Evolutionary conservation across 2,329 filamentous ascomycete genomes (phyloP).

Genomic region (Ophiocordyceps camponoti-leonardi): DNA sequence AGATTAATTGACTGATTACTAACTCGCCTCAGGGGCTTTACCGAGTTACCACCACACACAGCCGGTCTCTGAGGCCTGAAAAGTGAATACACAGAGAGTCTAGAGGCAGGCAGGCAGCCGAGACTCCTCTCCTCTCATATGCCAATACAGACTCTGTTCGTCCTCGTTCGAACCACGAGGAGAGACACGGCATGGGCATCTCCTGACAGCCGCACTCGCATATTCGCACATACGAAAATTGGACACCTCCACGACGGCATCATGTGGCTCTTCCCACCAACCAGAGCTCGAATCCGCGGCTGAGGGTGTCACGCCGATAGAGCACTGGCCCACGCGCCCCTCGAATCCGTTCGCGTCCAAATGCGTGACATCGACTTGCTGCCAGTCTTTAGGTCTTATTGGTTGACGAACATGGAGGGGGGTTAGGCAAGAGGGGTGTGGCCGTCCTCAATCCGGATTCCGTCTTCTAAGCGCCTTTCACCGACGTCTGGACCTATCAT

Average conservation of each 20-base stretch:
- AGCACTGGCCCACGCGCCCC: neutral
- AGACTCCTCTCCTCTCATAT: too few species aligned
- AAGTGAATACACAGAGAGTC: too few species aligned
- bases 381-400: slow-evolving; percentile 14
- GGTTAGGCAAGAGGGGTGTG: slow-evolving; percentile 14
- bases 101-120: too few species aligned
- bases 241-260: slow-evolving; percentile 3
- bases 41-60: too few species aligned
- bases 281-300: neutral
- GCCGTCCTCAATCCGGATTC: slow-evolving; percentile 18
- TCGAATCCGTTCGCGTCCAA: slow-evolving; percentile 10
- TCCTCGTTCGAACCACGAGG: too few species aligned
- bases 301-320: neutral
- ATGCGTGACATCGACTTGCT: slow-evolving; percentile 27
- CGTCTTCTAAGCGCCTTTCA: slow-evolving; percentile 15
- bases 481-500: slow-evolving; percentile 15
- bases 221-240: neutral
- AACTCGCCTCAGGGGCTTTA: too few species aligned
- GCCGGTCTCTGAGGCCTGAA: too few species aligned
- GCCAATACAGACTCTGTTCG: too few species aligned
- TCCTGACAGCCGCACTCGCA: neutral
- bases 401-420: slow-evolving; percentile 1
- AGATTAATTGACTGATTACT: too few species aligned
- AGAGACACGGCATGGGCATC: too few species aligned
- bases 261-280: slow-evolving; percentile 3